Base-by-base conservation (phyloP, 257 asterid species). In the Ligustrum vulgare region DNA sequence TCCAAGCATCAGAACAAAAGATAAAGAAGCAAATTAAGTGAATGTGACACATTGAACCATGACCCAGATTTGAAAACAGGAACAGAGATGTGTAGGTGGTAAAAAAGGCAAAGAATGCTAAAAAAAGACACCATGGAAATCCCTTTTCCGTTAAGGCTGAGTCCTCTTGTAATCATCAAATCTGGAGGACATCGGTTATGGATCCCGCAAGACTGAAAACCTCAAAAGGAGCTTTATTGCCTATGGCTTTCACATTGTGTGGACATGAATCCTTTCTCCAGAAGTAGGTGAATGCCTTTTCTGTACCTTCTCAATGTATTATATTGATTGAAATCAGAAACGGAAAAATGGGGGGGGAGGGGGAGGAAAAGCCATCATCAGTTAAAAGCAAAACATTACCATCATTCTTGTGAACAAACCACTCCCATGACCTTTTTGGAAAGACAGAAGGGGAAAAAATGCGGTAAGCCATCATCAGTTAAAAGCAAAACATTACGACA, bases 251-350 rank as follows among this genome's bases (percentile, higher is more conserved):
- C 74, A 92, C 98, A 4, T 97, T 94, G 3, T 3, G 79, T n/a
- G 97, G 92, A 81, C 99, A 94, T 0, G 99, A 94, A 84, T 94
- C 99, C 0, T 94, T 92, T 79, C 88, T 89, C 98, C 98, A 94
- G 69, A 94, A 92, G 84, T 92, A 88, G 58, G 94, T 34, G 78
- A 94, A 92, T 3, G 92, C 97, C 77, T 87, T 88, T 80, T 73
- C 88, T 49, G 82, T 73, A 4, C 70, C 87, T 80, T 34, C 45
- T 43, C 31, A 73, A 66, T n/a, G 60, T 23, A 73, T 62, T 69
- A 43, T 35, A 75, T n/a, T 0, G 8, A 66, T 25, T 25, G 73
- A 69, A 43, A 78, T 15, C 10, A 25, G 37, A 67, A 28, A 32
- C 20, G 4, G 22, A 10, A 60, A 41, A 37, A 4, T 7, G 2